These are phyloP conservation scores for Venturia oleaginea DNA, from an alignment of 2,329 filamentous ascomycete species.

Conservation along the genomic window DNA sequence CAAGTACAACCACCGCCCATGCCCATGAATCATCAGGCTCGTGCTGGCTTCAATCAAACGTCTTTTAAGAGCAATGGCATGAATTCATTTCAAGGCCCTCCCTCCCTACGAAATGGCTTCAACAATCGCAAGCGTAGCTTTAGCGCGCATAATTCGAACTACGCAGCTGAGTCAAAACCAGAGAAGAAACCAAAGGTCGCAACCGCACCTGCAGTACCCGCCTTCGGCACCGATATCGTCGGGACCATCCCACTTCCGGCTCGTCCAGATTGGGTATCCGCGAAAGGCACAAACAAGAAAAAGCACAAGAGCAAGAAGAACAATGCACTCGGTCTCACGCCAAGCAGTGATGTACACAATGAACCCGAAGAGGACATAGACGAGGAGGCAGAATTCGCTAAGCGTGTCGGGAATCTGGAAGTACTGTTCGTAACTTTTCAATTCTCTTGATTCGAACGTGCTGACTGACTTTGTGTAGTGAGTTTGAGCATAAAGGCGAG, in stretches of 20 bases:
- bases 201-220: slow-evolving; percentile 26
- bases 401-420: slow-evolving; percentile 37
- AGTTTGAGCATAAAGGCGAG: slow-evolving; percentile 49
- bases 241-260: slow-evolving; percentile 18
- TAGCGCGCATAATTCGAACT: neutral
- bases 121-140: slow-evolving; percentile 4
- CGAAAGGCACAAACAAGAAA: slow-evolving; percentile 10
- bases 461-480: slow-evolving; percentile 24
- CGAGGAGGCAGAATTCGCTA: slow-evolving; percentile 49
- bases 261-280: slow-evolving; percentile 11
- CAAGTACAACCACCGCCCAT: neutral
- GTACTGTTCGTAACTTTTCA: slow-evolving; percentile 34
- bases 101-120: neutral
- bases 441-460: slow-evolving; percentile 21
- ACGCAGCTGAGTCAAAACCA: slow-evolving; percentile 14
- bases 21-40: neutral
- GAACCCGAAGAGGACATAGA: slow-evolving; percentile 56
- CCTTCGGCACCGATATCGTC: slow-evolving; percentile 25
- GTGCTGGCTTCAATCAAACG: neutral
- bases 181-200: slow-evolving; percentile 25
- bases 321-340: slow-evolving; percentile 63
- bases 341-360: slow-evolving; percentile 40
- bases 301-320: slow-evolving; percentile 61
- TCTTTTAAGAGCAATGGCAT: neutral
- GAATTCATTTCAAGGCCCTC: neutral